phyloP scores from a whole-genome alignment of 2,329 filamentous ascomycete genomes.

The Alternaria rosae region DNA sequence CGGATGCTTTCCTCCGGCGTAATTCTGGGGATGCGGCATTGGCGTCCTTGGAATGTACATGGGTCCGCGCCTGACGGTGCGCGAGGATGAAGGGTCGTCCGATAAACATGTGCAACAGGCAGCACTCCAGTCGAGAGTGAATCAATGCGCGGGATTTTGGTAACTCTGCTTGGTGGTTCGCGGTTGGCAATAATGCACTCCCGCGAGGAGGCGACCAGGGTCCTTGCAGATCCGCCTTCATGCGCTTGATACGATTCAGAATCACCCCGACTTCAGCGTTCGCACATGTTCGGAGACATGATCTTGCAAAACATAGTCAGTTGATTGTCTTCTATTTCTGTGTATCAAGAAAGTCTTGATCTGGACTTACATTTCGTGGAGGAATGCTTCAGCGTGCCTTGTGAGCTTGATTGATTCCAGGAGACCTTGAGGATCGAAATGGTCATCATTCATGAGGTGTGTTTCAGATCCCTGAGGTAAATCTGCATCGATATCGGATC shows the following conservation, averaged over 20 bases:
- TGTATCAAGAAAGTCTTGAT: background rate
- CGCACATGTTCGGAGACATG: slow-evolving; percentile 11
- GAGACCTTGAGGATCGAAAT: slow-evolving; percentile 3
- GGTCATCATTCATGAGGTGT: background rate
- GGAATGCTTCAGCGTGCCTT: slow-evolving; percentile 12
- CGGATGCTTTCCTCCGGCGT: background rate
- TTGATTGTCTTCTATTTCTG: background rate
- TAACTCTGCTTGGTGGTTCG: background rate
- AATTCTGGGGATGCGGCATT: background rate
- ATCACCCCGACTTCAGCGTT: slow-evolving; percentile 11
- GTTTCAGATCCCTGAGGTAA: slow-evolving; percentile 2
- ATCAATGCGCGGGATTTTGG: slow-evolving; percentile 4
- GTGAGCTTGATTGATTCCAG: slow-evolving; percentile 15
- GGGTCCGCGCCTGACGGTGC: slow-evolving; percentile 13
- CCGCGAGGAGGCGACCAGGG: slow-evolving; percentile 4
- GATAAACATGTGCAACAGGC: slow-evolving; percentile 21
- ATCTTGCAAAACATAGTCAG: background rate
- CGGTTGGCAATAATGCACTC: background rate
- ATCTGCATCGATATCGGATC: slow-evolving; percentile 19
- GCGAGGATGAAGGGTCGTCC: slow-evolving; percentile 22
- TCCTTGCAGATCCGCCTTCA: slow-evolving; percentile 7
- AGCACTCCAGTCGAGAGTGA: slow-evolving; percentile 16
- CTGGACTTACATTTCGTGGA: slow-evolving; percentile 14
- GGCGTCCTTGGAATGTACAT: background rate
- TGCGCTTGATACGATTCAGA: slow-evolving; percentile 8